Percentiles rank a stretch among this genome's conserved stretches.
Evolutionary conservation across 2,329 filamentous ascomycete genomes (phyloP).

Genomic region (Emmonsiellopsis sp.): DNA sequence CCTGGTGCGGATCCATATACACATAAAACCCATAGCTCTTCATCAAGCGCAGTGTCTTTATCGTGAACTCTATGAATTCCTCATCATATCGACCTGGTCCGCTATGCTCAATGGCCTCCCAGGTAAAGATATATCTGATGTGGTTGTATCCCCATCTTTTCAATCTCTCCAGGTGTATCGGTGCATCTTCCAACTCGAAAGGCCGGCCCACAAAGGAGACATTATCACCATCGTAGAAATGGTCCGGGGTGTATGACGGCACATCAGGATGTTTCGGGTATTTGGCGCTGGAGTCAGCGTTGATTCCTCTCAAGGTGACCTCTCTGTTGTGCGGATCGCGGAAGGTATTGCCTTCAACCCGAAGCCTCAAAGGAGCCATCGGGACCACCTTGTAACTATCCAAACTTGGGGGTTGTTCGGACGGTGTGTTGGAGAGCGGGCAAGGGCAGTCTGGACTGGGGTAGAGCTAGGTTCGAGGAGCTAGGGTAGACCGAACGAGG

Average conservation of each 20-base stretch:
- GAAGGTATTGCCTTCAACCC: conserved; percentile 78
- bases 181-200: conserved; percentile 73
- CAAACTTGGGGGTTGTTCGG: background rate
- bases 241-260: conserved; percentile 66
- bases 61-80: conserved; percentile 84
- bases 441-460: background rate
- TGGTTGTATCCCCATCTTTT: conserved; percentile 92
- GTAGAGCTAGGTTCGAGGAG: background rate
- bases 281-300: conserved; percentile 84
- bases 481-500: background rate
- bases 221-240: conserved; percentile 88
- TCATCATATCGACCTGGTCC: conserved; percentile 91
- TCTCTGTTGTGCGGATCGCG: conserved; percentile 74
- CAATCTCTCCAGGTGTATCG: conserved; percentile 75
- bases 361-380: conserved; percentile 69
- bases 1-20: conserved; percentile 98
- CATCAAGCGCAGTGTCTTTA: conserved; percentile 71
- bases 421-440: background rate
- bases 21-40: conserved; percentile 90
- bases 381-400: background rate
- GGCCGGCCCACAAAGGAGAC: conserved; percentile 83
- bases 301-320: conserved; percentile 85
- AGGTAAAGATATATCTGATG: conserved; percentile 93
- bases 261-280: conserved; percentile 71
- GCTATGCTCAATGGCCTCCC: conserved; percentile 94